phyloP scores from a whole-genome alignment of 495 filamentous ascomycete species.

The Penicillium verhagenii region DNA sequence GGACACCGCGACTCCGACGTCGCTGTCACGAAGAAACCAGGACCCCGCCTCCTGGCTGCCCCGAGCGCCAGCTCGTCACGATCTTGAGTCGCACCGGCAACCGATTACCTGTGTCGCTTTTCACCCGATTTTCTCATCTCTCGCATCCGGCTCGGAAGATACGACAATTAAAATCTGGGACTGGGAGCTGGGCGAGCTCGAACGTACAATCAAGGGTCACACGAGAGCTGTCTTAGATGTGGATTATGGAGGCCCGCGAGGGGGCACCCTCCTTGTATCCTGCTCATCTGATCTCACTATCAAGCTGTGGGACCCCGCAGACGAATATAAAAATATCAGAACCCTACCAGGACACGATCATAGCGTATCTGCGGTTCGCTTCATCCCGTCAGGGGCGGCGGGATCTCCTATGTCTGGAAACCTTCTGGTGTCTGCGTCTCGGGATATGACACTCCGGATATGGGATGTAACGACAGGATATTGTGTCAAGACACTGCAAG shows the following conservation, averaged over 20 bases:
- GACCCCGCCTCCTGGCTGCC: conserved; percentile 89
- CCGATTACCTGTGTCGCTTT: conserved; percentile 89
- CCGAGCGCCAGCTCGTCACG: conserved; percentile 68
- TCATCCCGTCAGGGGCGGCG: conserved; percentile 77
- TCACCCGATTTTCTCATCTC: conserved; percentile 86
- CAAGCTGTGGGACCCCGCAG: conserved; percentile 92
- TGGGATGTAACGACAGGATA: conserved; percentile 95
- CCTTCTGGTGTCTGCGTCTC: conserved; percentile 76
- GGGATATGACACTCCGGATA: conserved; percentile 81
- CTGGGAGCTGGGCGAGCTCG: conserved; percentile 92
- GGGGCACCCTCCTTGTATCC: conserved; percentile 81
- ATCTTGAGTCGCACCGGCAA: conserved; percentile 77
- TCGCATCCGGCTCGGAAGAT: conserved; percentile 93
- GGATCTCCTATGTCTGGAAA: conserved; percentile 54
- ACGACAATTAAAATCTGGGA: conserved; percentile 97
- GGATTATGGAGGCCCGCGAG: conserved; percentile 87
- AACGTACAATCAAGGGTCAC: conserved; percentile 89
- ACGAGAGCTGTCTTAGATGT: conserved; percentile 86
- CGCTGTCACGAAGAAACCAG: conserved; percentile 72
- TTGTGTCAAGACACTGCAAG: conserved; percentile 55
- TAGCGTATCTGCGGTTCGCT: conserved; percentile 84
- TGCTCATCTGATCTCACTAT: conserved; percentile 91
- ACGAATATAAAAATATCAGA: conserved; percentile 94
- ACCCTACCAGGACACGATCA: conserved; percentile 94
- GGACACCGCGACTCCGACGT: conserved; percentile 81